Evolutionary conservation across 192 early-diverging fungal species (phyloP), one percentile per base, ranked within the genome.

Genomic region (Coemansia guatemalensis): DNA sequence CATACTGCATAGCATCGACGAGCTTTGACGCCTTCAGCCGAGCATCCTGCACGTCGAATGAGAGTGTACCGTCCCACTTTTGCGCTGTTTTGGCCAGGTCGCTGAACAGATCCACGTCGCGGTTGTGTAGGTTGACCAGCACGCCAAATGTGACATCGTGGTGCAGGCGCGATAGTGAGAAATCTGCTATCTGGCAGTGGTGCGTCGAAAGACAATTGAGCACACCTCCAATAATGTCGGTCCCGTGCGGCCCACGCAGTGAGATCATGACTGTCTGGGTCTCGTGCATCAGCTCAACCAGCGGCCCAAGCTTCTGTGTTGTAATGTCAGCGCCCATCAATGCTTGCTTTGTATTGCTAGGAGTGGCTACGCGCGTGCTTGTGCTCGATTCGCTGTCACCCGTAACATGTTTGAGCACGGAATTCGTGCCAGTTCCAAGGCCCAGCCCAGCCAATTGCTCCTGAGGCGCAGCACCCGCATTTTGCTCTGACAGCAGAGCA

Each of bases 71-170:
- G 64, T 95, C 92, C 93, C 93, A 95, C 29, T 89, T 84, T 54
- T 88, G 85, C 3, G 93, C 90, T 5, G 87, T 85, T 20, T 83
- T 79, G 6, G 87, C 88, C 47, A 95, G 75, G 56, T 92, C 90
- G 51, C 85, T 81, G 71, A 94, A 94, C 33, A 95, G 69, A 21
- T 87, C 86, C 41, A 94, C 85, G 64, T 89, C 86, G 59, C 89
- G 85, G 30, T 88, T 83, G 41, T 82, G 85, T 58, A 95, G 67
- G 12, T 85, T 84, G 26, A 94, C 88, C 20, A 93, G 79, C n/a
- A 92, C 91, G 22, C 92, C 92, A 82, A 95, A 95, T 1, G 93
- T 94, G n/a, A 95, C 93, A 67, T 94, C 89, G 75, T 95, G 93
- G 79, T 95, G 90, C 27, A 95, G 74, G 52, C 93, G 89, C 17